Evolutionary conservation across 1,284 basidiomycete species (phyloP).

Genomic region (Ustilago cynodontis): DNA sequence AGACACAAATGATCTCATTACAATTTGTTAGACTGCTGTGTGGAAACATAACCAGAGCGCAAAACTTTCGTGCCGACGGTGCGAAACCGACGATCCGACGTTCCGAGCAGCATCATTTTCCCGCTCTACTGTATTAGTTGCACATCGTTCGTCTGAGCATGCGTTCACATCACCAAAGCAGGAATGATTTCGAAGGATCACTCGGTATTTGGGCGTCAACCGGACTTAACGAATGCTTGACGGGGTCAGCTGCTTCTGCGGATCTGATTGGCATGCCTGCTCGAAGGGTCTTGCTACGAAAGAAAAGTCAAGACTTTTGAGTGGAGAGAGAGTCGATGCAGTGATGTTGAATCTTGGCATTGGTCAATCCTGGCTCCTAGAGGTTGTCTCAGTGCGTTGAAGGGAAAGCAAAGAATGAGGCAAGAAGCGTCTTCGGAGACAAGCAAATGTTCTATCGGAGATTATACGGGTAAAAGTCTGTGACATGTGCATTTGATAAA

Average conservation of each 20-base stretch:
- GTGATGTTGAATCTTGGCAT: not conserved
- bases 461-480: constrained; percentile 6
- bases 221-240: not conserved
- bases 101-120: constrained; percentile 7
- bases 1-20: not conserved
- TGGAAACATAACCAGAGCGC: too few species aligned
- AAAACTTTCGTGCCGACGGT: not conserved
- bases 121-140: too few species aligned
- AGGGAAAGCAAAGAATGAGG: not conserved
- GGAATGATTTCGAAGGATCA: too few species aligned
- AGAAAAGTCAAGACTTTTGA: not conserved
- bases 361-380: too few species aligned
- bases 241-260: not conserved
- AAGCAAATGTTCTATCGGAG: constrained; percentile 22
- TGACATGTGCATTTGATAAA: not conserved
- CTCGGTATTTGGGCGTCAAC: too few species aligned
- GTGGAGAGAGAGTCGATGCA: not conserved
- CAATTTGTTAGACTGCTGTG: too few species aligned
- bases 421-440: constrained; percentile 11
- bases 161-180: too few species aligned
- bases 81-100: constrained; percentile 25
- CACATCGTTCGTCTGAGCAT: too few species aligned
- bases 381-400: too few species aligned
- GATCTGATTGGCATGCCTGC: not conserved
- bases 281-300: too few species aligned